Conservation (phyloP, 352 stramenopile species). For the Globisporangium emineosum region DNA sequence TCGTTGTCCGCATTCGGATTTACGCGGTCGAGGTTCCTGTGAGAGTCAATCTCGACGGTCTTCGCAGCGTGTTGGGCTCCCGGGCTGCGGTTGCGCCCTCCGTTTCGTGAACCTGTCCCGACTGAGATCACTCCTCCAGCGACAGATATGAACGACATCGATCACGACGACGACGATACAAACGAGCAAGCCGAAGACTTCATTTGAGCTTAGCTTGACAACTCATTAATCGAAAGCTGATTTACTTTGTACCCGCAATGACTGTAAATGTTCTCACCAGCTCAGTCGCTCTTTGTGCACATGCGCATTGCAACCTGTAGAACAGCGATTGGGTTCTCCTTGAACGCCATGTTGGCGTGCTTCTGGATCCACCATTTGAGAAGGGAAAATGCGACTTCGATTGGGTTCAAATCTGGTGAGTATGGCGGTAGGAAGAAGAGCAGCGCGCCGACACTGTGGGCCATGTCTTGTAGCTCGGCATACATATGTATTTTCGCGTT, state of each 20-base stretch:
- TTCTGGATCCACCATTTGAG: not conserved
- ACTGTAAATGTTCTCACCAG: not conserved
- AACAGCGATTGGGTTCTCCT: not conserved
- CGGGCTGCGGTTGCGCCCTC: no score
- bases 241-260: not conserved
- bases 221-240: not conserved
- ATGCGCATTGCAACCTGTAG: not conserved
- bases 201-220: not conserved
- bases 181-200: no score
- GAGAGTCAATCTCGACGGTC: no score
- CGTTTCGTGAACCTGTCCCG: no score
- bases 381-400: not conserved
- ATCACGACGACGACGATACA: no score
- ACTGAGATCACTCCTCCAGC: no score
- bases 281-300: not conserved
- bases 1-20: no score
- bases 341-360: not conserved
- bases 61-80: no score
- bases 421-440: not conserved
- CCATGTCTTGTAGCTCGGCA: not conserved
- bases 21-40: no score
- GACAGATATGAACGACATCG: no score
- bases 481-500: not conserved
- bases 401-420: not conserved
- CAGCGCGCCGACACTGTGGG: not conserved